Percentiles rank a stretch among this genome's conserved stretches.
These are phyloP conservation scores for Vitis labrusca DNA, from an alignment of 164 flowering plant genomes.

Conservation along the genomic window DNA sequence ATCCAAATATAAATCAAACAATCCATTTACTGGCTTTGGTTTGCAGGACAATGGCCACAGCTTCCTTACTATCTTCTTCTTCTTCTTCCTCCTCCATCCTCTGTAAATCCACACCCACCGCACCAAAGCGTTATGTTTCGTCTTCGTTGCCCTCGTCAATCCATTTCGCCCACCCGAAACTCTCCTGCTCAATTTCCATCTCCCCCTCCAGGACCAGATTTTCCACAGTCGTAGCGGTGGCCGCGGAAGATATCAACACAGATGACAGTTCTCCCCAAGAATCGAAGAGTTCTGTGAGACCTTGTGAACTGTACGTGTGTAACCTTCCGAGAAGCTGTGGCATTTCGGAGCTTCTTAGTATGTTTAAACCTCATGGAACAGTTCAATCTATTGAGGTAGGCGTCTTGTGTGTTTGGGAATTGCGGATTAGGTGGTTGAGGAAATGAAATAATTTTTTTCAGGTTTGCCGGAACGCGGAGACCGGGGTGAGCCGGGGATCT, in stretches of 20 bases:
- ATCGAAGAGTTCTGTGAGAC: conserved; percentile 10
- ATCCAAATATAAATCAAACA: too few relatives aligned
- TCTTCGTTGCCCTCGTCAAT: neutral
- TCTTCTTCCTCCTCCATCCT: neutral
- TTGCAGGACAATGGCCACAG: conserved; percentile 3
- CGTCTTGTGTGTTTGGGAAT: neutral
- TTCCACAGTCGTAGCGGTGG: conserved; percentile 12
- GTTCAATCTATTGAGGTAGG: conserved; percentile 41
- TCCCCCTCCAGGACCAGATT: conserved; percentile 3
- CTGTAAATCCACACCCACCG: neutral
- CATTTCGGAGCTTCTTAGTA: conserved; percentile 29
- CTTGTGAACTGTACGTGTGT: conserved; percentile 43
- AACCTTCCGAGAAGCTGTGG: conserved; percentile 43
- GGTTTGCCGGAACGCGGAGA: conserved; percentile 46
- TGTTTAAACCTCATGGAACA: conserved; percentile 41
- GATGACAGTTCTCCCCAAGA: conserved; percentile 2
- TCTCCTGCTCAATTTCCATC: conserved; percentile 7
- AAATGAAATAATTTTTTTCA: conserved; percentile 15
- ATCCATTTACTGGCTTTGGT: too few relatives aligned
- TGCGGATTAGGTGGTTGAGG: neutral
- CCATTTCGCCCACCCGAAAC: neutral
- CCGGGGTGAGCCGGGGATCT: conserved; percentile 44
- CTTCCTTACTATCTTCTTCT: neutral
- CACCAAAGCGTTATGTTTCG: neutral
- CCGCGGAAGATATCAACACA: neutral